Evolutionary conservation across 2,329 filamentous ascomycete species (phyloP).

Genomic region (Ophiostoma montium): DNA sequence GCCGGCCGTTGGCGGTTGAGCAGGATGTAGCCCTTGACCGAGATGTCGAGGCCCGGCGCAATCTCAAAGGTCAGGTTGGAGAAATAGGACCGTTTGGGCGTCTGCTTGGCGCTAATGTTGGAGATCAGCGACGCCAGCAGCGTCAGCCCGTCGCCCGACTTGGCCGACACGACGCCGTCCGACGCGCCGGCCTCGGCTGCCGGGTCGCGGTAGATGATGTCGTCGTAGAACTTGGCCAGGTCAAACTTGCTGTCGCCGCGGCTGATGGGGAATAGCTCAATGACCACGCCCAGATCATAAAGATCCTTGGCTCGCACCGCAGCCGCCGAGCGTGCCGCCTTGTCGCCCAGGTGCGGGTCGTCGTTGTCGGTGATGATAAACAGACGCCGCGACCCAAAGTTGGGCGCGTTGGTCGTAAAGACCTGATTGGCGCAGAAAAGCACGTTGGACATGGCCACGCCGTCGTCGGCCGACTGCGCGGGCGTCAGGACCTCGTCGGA

Average conservation of each 20-base stretch:
- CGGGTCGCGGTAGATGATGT: constrained; percentile 78
- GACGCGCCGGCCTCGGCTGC: constrained; percentile 52
- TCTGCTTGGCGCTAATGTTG: constrained; percentile 81
- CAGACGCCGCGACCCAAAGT: constrained; percentile 82
- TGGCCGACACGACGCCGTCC: constrained; percentile 44
- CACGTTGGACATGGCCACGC: constrained; percentile 64
- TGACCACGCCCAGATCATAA: constrained; percentile 81
- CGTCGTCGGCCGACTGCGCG: constrained; percentile 37
- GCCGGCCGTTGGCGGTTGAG: constrained; percentile 72
- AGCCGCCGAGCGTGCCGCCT: constrained; percentile 58
- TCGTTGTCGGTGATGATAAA: constrained; percentile 96
- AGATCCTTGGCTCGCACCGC: constrained; percentile 84
- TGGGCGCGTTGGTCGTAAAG: constrained; percentile 87
- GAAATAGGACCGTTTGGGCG: constrained; percentile 74
- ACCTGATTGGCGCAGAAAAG: constrained; percentile 93
- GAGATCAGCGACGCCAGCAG: constrained; percentile 67
- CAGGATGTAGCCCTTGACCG: constrained; percentile 84
- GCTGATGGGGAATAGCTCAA: constrained; percentile 87
- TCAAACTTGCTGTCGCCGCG: constrained; percentile 59
- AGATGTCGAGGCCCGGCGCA: constrained; percentile 70
- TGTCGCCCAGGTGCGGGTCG: constrained; percentile 62
- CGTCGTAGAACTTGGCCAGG: constrained; percentile 79
- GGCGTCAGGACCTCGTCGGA: constrained; percentile 55
- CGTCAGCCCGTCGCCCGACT: constrained; percentile 46
- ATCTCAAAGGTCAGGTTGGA: constrained; percentile 78